Evolutionary conservation across 192 early-diverging fungal species (phyloP).

Genomic region (Spizellomyces sp.): DNA sequence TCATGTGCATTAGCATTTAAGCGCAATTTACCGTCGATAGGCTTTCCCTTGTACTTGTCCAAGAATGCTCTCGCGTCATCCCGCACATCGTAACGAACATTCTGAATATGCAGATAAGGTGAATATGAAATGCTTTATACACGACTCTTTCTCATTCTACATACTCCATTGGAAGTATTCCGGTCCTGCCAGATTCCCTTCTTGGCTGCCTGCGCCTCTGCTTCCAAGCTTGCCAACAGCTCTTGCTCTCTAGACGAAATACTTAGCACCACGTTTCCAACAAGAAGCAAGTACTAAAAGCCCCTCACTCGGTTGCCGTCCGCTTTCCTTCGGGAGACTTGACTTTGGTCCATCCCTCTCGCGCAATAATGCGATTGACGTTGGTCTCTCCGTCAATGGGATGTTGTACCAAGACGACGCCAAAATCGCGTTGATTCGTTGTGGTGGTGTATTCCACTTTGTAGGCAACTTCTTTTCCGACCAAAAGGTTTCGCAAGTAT

Average conservation of each 20-base stretch:
- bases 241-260: slow-evolving; percentile 47
- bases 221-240: slow-evolving; percentile 63
- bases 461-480: slow-evolving; percentile 90
- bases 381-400: slow-evolving; percentile 61
- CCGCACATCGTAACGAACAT: slow-evolving; percentile 11
- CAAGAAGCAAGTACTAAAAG: slow-evolving; percentile 2
- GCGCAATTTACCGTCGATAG: slow-evolving; percentile 38
- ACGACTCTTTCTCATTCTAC: too few relatives aligned
- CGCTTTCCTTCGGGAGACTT: slow-evolving; percentile 45
- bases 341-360: slow-evolving; percentile 87
- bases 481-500: slow-evolving; percentile 79
- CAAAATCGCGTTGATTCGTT: slow-evolving; percentile 63
- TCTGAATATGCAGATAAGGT: too few relatives aligned
- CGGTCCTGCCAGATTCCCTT: slow-evolving; percentile 76
- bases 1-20: not conserved
- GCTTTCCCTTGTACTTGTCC: slow-evolving; percentile 76
- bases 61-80: slow-evolving; percentile 72
- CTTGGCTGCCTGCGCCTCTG: slow-evolving; percentile 65
- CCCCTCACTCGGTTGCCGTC: slow-evolving; percentile 17
- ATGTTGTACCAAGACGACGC: slow-evolving; percentile 46
- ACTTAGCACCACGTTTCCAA: slow-evolving; percentile 4
- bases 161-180: not conserved
- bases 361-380: slow-evolving; percentile 71
- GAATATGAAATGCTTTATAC: too few relatives aligned
- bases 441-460: slow-evolving; percentile 74